Percentiles rank a stretch among this genome's conserved stretches.
Conservation (phyloP, 805 yeast species). For the Sugiyamaella lignohabitans region DNA sequence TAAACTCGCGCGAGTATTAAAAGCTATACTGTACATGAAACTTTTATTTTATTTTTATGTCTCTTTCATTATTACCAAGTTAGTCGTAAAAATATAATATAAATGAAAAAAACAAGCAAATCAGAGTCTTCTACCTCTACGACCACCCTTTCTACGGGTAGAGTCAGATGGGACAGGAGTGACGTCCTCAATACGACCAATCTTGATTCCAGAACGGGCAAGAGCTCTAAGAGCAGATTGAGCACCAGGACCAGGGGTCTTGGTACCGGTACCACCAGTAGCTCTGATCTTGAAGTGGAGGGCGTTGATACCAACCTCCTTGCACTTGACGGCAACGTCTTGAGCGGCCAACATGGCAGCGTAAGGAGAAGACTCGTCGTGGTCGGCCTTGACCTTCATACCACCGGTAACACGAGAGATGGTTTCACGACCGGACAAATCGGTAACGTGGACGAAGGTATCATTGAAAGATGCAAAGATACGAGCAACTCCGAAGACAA, state of each 20-base stretch:
- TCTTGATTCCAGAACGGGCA: slow-evolving; percentile 99
- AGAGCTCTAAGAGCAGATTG: slow-evolving; percentile 98
- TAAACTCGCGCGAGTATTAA: too few species aligned
- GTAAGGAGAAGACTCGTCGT: slow-evolving; percentile 99
- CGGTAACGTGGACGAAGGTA: slow-evolving; percentile 99
- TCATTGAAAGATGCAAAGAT: slow-evolving; percentile 99
- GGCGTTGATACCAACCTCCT: slow-evolving; percentile 99
- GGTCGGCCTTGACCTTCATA: slow-evolving; percentile 99
- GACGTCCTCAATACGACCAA: slow-evolving; percentile 99
- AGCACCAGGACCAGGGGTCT: slow-evolving; percentile 99
- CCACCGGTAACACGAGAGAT: slow-evolving; percentile 99
- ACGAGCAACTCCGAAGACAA: slow-evolving; percentile 99
- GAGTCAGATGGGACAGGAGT: slow-evolving; percentile 99
- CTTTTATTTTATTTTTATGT: too few species aligned
- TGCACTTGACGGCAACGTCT: slow-evolving; percentile 98
- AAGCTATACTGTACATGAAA: too few species aligned
- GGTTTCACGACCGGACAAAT: slow-evolving; percentile 99
- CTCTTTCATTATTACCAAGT: background rate
- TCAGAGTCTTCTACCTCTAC: slow-evolving; percentile 99
- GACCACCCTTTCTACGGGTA: slow-evolving; percentile 99
- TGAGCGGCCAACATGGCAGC: slow-evolving; percentile 99
- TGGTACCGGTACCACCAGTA: slow-evolving; percentile 99
- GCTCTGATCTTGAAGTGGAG: slow-evolving; percentile 99
- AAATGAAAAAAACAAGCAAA: background rate
- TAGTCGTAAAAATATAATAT: background rate